phyloP scores from a whole-genome alignment of 2,329 filamentous ascomycete species.

The Fusarium stilboides region DNA sequence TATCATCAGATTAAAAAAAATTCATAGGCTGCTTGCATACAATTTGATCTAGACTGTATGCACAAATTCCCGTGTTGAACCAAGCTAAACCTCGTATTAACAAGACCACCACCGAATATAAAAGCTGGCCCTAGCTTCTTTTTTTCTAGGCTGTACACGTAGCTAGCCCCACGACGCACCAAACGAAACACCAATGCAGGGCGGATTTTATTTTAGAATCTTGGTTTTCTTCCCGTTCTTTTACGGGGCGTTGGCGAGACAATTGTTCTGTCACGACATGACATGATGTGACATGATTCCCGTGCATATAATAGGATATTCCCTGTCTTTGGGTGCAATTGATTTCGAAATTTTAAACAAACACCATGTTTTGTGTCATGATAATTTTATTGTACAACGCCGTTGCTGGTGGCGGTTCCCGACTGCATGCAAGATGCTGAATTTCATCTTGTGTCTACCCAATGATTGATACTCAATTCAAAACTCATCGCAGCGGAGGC shows the following conservation, averaged over 20 bases:
- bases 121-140: constrained; percentile 7
- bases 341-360: too few relatives aligned
- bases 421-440: background rate
- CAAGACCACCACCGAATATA: background rate
- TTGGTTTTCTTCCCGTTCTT: background rate
- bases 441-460: too few relatives aligned
- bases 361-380: constrained; percentile 3
- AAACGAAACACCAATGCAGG: constrained; percentile 1
- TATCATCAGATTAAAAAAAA: background rate
- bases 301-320: background rate
- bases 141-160: constrained; percentile 33
- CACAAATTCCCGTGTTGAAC: constrained; percentile 35
- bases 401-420: constrained; percentile 8
- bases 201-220: constrained; percentile 5
- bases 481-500: too few relatives aligned
- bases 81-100: constrained; percentile 41
- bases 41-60: constrained; percentile 15
- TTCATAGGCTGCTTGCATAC: background rate
- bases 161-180: constrained; percentile 13
- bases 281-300: background rate
- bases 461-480: too few relatives aligned
- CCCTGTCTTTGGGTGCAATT: background rate
- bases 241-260: constrained; percentile 21
- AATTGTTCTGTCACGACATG: background rate
- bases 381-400: background rate